These are phyloP conservation scores for Ogataea glucozyma DNA, from an alignment of 805 yeast genomes.

Conservation along the genomic window DNA sequence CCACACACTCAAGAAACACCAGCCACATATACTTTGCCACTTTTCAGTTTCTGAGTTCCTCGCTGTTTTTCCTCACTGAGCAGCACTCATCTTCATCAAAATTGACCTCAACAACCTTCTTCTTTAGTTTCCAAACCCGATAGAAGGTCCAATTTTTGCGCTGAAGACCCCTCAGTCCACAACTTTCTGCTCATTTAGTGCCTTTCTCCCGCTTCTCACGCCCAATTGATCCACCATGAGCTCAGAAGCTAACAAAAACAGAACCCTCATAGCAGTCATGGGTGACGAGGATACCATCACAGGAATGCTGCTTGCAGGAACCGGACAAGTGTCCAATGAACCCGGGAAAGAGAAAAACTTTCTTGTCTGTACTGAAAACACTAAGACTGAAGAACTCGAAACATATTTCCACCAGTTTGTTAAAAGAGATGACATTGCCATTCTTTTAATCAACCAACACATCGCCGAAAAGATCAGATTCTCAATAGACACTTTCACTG, in stretches of 20 bases:
- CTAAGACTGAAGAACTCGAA: constrained; percentile 73
- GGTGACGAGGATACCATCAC: constrained; percentile 99
- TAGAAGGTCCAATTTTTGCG: too few relatives aligned
- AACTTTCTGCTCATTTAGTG: too few relatives aligned
- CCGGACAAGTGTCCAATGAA: constrained; percentile 76
- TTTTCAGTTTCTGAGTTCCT: too few relatives aligned
- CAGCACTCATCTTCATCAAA: too few relatives aligned
- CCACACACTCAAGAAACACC: too few relatives aligned
- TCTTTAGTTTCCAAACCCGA: too few relatives aligned
- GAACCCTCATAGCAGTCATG: constrained; percentile 86
- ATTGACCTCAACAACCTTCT: too few relatives aligned
- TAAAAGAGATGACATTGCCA: constrained; percentile 85
- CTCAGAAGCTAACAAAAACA: constrained; percentile 44
- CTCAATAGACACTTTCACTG: constrained; percentile 77
- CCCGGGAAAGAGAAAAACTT: constrained; percentile 77
- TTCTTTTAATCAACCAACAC: constrained; percentile 89
- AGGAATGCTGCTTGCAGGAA: constrained; percentile 92
- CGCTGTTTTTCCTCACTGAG: too few relatives aligned
- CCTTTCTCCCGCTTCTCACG: too few relatives aligned
- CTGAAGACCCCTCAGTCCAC: too few relatives aligned
- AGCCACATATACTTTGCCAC: too few relatives aligned
- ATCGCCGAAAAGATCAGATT: constrained; percentile 87
- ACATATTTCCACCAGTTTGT: constrained; percentile 77
- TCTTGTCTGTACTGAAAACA: constrained; percentile 72
- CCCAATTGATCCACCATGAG: background rate